These are phyloP conservation scores for Backusella morwellensis DNA, from an alignment of 192 early-diverging fungal genomes.

Conservation along the genomic window DNA sequence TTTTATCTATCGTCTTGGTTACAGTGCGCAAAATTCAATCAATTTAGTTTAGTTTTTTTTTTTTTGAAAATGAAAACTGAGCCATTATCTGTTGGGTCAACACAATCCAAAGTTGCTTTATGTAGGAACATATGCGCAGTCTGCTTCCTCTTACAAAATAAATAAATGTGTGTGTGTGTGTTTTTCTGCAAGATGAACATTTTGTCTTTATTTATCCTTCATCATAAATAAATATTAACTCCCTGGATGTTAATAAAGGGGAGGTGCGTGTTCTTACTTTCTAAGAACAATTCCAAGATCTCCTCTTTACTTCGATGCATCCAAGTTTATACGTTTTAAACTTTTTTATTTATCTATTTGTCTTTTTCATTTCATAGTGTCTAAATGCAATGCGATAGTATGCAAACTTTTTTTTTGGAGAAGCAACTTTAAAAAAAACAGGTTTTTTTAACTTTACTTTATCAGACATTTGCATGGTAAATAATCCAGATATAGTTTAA, in stretches of 20 bases:
- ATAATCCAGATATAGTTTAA: not conserved
- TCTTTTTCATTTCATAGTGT: not conserved
- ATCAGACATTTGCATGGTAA: not conserved
- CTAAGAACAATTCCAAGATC: not conserved
- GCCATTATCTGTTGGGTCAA: too few relatives aligned
- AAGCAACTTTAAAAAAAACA: not conserved
- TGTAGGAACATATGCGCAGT: not conserved
- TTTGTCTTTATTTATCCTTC: not conserved
- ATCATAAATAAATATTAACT: not conserved
- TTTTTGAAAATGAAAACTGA: not conserved
- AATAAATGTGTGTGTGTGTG: not conserved
- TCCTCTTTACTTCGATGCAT: not conserved
- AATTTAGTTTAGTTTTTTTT: too few relatives aligned
- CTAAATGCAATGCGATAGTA: not conserved
- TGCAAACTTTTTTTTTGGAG: not conserved
- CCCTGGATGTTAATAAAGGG: not conserved
- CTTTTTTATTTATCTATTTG: not conserved
- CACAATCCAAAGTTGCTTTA: too few relatives aligned
- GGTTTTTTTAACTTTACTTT: not conserved
- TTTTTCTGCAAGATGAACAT: not conserved
- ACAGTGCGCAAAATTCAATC: too few relatives aligned
- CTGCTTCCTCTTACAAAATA: not conserved
- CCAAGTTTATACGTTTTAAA: not conserved
- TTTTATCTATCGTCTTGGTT: not conserved
- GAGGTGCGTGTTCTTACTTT: not conserved